phyloP scores from a whole-genome alignment of 345 rosid species.

The Salix caprea region DNA sequence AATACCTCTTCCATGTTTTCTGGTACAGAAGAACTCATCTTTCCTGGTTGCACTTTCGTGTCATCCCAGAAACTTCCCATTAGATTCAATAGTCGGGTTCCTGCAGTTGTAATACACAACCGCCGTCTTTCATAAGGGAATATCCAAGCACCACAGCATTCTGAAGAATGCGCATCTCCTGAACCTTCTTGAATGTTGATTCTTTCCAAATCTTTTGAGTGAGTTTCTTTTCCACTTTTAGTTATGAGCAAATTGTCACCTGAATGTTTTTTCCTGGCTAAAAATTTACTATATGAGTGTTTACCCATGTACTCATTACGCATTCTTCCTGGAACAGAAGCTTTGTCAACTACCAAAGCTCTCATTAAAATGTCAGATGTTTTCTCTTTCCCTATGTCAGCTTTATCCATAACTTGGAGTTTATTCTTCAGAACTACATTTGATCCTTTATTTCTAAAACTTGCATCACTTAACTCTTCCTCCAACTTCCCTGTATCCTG shows the following conservation, averaged over 20 bases:
- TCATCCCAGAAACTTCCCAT: slow-evolving; percentile 24
- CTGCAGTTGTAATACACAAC: slow-evolving; percentile 42
- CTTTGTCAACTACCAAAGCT: slow-evolving; percentile 16
- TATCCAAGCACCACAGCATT: slow-evolving; percentile 56
- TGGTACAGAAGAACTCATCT: slow-evolving; percentile 11
- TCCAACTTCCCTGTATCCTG: slow-evolving; percentile 6
- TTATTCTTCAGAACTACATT: slow-evolving; percentile 12
- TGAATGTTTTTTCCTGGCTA: slow-evolving; percentile 24
- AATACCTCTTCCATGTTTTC: slow-evolving; percentile 46
- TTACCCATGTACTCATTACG: slow-evolving; percentile 15
- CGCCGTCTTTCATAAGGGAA: slow-evolving; percentile 51
- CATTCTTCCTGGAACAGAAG: slow-evolving; percentile 31
- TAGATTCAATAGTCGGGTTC: slow-evolving; percentile 36
- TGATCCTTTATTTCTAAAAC: slow-evolving; percentile 4
- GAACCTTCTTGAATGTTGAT: slow-evolving; percentile 22
- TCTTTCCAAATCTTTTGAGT: slow-evolving; percentile 20
- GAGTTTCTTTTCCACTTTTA: slow-evolving; percentile 22
- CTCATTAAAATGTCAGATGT: slow-evolving; percentile 18
- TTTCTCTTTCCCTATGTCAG: slow-evolving; percentile 8
- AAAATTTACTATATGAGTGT: slow-evolving; percentile 22
- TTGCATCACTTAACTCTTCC: slow-evolving; percentile 2
- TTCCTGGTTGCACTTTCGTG: slow-evolving; percentile 13
- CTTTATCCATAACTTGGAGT: slow-evolving; percentile 12
- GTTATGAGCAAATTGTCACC: slow-evolving; percentile 14
- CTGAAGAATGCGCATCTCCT: slow-evolving; percentile 20